Evolutionary conservation across 2,329 filamentous ascomycete genomes (phyloP).

Genomic region (Beauveria australis): DNA sequence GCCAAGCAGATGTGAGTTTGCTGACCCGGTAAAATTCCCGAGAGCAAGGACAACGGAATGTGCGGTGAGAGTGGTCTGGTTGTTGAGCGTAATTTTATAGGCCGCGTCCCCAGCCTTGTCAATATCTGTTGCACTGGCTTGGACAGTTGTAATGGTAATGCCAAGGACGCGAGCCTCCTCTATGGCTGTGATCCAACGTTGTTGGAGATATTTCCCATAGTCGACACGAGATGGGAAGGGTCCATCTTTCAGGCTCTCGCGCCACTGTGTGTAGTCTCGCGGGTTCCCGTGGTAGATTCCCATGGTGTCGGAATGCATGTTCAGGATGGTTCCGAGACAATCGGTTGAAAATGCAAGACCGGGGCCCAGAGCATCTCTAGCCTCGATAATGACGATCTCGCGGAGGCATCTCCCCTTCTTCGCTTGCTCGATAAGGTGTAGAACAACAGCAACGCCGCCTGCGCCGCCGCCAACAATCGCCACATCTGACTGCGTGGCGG

Average conservation of each 20-base stretch:
- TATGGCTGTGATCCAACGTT: background rate
- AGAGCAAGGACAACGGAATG: slow-evolving; percentile 1
- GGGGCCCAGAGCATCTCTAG: background rate
- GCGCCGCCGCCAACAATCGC: slow-evolving; percentile 8
- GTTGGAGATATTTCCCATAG: slow-evolving; percentile 4
- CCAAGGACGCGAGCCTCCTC: background rate
- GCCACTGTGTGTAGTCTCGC: slow-evolving; percentile 10
- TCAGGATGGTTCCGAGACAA: slow-evolving; percentile 9
- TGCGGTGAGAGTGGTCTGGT: background rate
- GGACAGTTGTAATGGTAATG: background rate
- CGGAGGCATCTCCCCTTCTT: background rate
- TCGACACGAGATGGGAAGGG: slow-evolving; percentile 9
- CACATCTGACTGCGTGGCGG: slow-evolving; percentile 3
- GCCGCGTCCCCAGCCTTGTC: background rate
- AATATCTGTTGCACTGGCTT: background rate
- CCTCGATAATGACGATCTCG: slow-evolving; percentile 2
- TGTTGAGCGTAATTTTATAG: background rate
- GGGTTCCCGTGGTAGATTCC: slow-evolving; percentile 8
- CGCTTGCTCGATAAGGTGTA: slow-evolving; percentile 7
- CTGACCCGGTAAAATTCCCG: slow-evolving; percentile 5
- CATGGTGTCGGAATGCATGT: slow-evolving; percentile 12
- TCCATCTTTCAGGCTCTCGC: background rate
- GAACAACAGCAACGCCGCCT: slow-evolving; percentile 4
- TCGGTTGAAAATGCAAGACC: slow-evolving; percentile 8
- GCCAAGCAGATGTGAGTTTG: slow-evolving; percentile 3